Base-by-base conservation (phyloP, 768 basidiomycete species). In the Xerocomus spinulosus region DNA sequence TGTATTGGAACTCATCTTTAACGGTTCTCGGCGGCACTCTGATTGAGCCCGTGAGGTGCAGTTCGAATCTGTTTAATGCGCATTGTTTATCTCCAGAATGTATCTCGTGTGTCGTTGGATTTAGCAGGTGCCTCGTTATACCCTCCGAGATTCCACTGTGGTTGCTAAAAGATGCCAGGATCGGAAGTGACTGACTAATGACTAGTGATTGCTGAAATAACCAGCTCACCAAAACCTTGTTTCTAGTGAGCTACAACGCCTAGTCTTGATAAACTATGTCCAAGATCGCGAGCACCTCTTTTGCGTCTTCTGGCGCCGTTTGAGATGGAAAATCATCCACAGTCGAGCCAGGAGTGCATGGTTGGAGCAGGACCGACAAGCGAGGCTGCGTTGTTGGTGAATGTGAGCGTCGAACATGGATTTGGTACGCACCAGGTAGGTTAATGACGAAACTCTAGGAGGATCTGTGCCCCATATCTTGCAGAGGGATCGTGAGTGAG, bases 381-480 rank as follows among this genome's bases (percentile, higher is more conserved):
- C 40, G 43, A 26, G 45, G 50, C 35, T 44, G 48, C 50, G 51
- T 47, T 37, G 24, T 53, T 46, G 48, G 46, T 61, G 4, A 36
- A 50, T 14, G 37, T 45, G 34, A 49, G 40, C n/a, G n/a, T n/a
- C n/a, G n/a, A n/a, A n/a, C n/a, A n/a, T n/a, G n/a, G n/a, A n/a
- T n/a, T n/a, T n/a, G n/a, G n/a, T n/a, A n/a, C n/a, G n/a, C n/a
- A n/a, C n/a, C n/a, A n/a, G n/a, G n/a, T n/a, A n/a, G n/a, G n/a
- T n/a, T 33, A 28, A 26, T 13, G 46, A 41, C 15, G n/a, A 38
- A 43, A 32, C 48, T 36, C 44, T 43, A 39, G 32, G 50, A 47
- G 39, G 40, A 62, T 56, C 57, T 59, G 44, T 47, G 44, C 55
- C 52, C 61, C 50, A 53, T 44, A 64, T 56, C 53, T 63, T 28